phyloP scores from a whole-genome alignment of 306 rosid species.

The Vicia faba region DNA sequence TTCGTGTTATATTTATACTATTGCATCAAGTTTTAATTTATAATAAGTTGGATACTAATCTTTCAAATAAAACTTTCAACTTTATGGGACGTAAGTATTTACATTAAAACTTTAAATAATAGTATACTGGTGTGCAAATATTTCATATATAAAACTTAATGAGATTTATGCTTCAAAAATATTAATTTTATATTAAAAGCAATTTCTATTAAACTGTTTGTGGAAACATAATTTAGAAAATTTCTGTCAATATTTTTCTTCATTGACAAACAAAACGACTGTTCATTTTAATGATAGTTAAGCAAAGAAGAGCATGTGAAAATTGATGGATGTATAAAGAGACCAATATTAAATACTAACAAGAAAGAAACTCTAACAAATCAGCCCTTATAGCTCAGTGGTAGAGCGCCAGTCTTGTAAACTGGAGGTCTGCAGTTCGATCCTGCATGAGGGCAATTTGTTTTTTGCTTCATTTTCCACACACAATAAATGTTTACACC shows the following conservation, averaged over 20 bases:
- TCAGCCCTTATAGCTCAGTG: not conserved
- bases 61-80: too few relatives aligned
- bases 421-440: not conserved
- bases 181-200: too few relatives aligned
- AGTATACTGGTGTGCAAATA: not conserved
- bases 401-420: constrained; percentile 8
- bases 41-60: too few relatives aligned
- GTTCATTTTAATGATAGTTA: not conserved
- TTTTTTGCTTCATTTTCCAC: not conserved
- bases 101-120: not conserved
- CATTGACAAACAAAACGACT: too few relatives aligned
- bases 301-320: not conserved
- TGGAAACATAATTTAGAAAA: not conserved
- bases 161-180: too few relatives aligned
- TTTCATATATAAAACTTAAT: not conserved
- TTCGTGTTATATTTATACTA: too few relatives aligned
- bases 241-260: not conserved
- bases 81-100: not conserved
- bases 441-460: not conserved
- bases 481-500: too few relatives aligned
- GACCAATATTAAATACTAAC: too few relatives aligned
- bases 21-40: too few relatives aligned
- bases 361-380: rapidly evolving
- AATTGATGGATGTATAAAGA: not conserved
- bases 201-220: not conserved